Base-by-base conservation (phyloP, 208 protist species). In the Perkinsela sp. region DNA sequence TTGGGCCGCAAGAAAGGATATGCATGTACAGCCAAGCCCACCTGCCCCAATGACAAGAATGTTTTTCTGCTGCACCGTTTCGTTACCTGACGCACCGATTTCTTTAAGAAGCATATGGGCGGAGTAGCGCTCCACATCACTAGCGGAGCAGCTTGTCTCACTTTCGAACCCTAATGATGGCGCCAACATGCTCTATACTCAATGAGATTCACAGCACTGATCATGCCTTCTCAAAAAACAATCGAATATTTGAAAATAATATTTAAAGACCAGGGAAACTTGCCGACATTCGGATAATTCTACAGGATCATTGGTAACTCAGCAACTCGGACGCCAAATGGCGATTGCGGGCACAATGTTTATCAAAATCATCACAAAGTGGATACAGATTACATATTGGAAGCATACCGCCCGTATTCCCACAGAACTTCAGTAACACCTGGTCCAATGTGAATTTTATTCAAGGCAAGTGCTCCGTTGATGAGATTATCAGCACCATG, bases 21-120 rank as follows among this genome's bases (percentile, higher is more conserved):
- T 77, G 30, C 82, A 77, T 30, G 91, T 94, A 72, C 82, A 93
- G 29, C 93, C 93, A 15, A 97, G 78, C 0, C 94, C 94, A 6
- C 94, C 94, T 0, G 85, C 80, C 13, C 94, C 94, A 2, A 97
- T 77, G 48, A 94, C 83, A 0, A 93, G 75, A 0, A 95, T 86
- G 15, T 70, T 74, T 6, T 70, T 73, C 0, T 65, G 69, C 0
- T 75, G 73, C 67, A 96, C 82, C 15, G 76, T 66, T 6, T 68
- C 74, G 81, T 87, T 88, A 16, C 88, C 83, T 0, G 40, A 71
- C 0, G 86, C 79, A 30, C 83, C 84, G 66, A 93, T 83, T 28
- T 83, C 85, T 29, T 89, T 82, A 22, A 88, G 76, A 30, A 93
- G 76, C 57, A 93, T 87, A 69, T 93, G 89, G 28, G 86, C 75